These are phyloP conservation scores for Stagonosporopsis rhizophila DNA, from an alignment of 2,329 filamentous ascomycete species.

Conservation along the genomic window DNA sequence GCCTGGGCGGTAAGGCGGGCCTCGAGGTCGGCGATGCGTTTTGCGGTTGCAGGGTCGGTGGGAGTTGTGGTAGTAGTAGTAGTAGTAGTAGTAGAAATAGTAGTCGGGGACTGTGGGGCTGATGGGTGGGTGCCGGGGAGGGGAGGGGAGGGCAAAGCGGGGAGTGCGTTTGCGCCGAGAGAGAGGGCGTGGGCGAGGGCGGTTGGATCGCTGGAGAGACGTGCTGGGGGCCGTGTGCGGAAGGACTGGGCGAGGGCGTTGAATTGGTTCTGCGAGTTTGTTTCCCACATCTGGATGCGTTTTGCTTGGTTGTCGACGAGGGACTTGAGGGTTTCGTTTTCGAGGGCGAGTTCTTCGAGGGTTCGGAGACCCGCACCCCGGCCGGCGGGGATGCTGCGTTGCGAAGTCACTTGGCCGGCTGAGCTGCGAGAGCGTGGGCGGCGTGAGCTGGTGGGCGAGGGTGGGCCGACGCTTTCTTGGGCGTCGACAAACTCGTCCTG, in stretches of 20 bases:
- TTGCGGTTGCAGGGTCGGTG: constrained; percentile 22
- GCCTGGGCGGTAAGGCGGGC: constrained; percentile 35
- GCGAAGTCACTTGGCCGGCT: constrained; percentile 27
- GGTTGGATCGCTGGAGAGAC: constrained; percentile 26
- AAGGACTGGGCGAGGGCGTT: constrained; percentile 85
- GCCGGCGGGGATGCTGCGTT: constrained; percentile 43
- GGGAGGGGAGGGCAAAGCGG: constrained; percentile 30
- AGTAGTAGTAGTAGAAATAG: no score
- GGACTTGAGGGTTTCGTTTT: constrained; percentile 85
- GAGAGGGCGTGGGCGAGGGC: constrained; percentile 40
- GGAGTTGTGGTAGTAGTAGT: background rate
- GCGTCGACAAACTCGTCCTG: constrained; percentile 89
- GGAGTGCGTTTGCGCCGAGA: constrained; percentile 29
- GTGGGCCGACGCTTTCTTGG: constrained; percentile 65
- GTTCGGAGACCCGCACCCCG: constrained; percentile 63
- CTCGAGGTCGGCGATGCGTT: constrained; percentile 37
- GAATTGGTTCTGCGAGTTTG: constrained; percentile 85
- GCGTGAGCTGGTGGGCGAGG: constrained; percentile 53
- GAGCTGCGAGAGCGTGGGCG: constrained; percentile 37
- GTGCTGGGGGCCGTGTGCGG: constrained; percentile 44
- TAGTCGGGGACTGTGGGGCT: constrained; percentile 11
- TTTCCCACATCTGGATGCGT: constrained; percentile 91
- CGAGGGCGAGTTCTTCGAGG: constrained; percentile 84
- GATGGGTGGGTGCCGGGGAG: constrained; percentile 6
- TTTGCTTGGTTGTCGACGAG: constrained; percentile 86